Evolutionary conservation across 208 protist genomes (phyloP).

Genomic region (Leishmania martiniquensis): DNA sequence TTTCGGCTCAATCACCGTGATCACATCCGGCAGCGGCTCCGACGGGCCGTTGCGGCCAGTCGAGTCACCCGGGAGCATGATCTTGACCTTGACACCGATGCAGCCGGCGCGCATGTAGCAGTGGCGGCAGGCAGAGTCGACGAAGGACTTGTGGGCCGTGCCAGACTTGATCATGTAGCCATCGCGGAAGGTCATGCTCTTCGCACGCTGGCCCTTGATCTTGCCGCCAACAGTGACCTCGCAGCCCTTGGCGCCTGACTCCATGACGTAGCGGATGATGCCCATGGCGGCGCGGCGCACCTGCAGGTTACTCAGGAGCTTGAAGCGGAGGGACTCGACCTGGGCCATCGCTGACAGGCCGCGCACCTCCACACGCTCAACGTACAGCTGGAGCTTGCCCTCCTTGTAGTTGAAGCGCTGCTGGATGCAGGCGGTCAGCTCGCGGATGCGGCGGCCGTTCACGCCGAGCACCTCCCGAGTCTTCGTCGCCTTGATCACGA

Average conservation of each 20-base stretch:
- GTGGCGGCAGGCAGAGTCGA: conserved; percentile 97
- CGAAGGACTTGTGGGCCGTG: conserved; percentile 93
- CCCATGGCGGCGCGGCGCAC: conserved; percentile 98
- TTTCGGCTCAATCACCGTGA: conserved; percentile 66
- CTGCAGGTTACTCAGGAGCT: conserved; percentile 98
- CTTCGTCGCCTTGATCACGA: conserved; percentile 98
- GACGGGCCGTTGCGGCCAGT: conserved; percentile 57
- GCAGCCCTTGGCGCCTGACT: conserved; percentile 98
- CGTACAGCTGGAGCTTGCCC: conserved; percentile 96
- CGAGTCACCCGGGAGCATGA: conserved; percentile 98
- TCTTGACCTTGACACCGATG: conserved; percentile 99
- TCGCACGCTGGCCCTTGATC: conserved; percentile 99
- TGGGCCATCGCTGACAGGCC: conserved; percentile 99
- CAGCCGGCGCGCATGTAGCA: conserved; percentile 98
- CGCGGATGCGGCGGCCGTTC: conserved; percentile 97
- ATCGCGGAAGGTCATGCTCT: conserved; percentile 99
- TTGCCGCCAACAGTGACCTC: conserved; percentile 99
- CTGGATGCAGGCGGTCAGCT: conserved; percentile 98
- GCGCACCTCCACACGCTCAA: conserved; percentile 96
- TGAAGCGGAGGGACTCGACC: conserved; percentile 98
- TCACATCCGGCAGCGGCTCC: conserved; percentile 77
- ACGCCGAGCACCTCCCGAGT: conserved; percentile 97
- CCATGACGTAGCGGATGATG: conserved; percentile 99
- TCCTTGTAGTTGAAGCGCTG: conserved; percentile 99
- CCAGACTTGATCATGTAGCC: conserved; percentile 99